phyloP scores from a whole-genome alignment of 495 filamentous ascomycete genomes.

The Trichoderma virens region DNA sequence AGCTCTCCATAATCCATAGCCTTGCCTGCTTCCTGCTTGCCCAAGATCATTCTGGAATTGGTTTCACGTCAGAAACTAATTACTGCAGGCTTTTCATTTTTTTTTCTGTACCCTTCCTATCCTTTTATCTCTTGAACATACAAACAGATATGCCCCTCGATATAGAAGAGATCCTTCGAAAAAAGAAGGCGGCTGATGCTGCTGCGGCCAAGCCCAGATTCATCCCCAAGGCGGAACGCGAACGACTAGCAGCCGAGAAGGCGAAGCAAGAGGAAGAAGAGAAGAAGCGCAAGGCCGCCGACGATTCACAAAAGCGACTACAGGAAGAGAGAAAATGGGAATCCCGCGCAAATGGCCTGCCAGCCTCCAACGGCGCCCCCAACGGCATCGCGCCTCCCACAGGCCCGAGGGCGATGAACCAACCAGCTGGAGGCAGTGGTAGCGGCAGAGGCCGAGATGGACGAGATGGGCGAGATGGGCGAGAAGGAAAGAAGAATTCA shows the following conservation, averaged over 20 bases:
- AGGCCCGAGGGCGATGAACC: constrained; percentile 55
- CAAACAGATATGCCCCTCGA: constrained; percentile 32
- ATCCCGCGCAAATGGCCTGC: constrained; percentile 13
- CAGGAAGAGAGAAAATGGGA: constrained; percentile 12
- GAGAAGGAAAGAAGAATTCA: constrained; percentile 22
- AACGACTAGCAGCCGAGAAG: constrained; percentile 79
- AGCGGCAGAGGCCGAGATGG: constrained; percentile 18
- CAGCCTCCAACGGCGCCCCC: constrained; percentile 10
- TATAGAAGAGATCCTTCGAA: constrained; percentile 39
- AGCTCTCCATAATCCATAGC: not conserved
- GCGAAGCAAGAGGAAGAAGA: constrained; percentile 76
- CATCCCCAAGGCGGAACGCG: constrained; percentile 80
- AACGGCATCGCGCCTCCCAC: constrained; percentile 49
- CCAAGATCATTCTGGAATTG: not conserved
- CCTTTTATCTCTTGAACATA: not conserved
- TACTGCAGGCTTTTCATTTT: not conserved
- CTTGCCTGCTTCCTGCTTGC: not conserved
- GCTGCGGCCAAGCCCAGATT: constrained; percentile 75
- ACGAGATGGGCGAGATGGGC: constrained; percentile 33
- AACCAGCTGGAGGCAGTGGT: not conserved
- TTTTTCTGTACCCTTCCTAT: not conserved
- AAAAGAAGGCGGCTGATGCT: constrained; percentile 38
- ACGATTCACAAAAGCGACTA: constrained; percentile 28
- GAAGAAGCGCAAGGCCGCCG: constrained; percentile 47
- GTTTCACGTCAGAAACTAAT: not conserved